A percentile compares a stretch with the other conserved stretches of the same genome.
These are phyloP conservation scores for Botryosphaeria dothidea DNA, from an alignment of 2,329 filamentous ascomycete genomes.

Conservation along the genomic window DNA sequence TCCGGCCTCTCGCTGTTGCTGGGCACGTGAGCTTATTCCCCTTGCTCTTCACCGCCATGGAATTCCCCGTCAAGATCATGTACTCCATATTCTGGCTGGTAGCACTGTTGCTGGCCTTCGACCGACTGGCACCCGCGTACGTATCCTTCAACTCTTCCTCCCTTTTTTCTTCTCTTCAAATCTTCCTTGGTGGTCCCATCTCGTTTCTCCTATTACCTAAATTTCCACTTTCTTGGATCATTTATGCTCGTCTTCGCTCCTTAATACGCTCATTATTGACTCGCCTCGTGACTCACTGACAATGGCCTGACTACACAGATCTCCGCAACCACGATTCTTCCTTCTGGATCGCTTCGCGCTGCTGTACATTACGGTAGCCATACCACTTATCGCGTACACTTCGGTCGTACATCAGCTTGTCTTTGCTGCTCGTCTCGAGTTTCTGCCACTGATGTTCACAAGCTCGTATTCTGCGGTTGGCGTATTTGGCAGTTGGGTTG, in stretches of 20 bases:
- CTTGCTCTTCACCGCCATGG: slow-evolving; percentile 84
- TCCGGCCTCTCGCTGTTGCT: slow-evolving; percentile 86
- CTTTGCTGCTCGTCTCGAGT: slow-evolving; percentile 82
- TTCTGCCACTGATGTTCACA: slow-evolving; percentile 94
- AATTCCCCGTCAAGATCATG: slow-evolving; percentile 90
- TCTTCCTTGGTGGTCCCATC: neutral
- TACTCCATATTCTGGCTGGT: slow-evolving; percentile 94
- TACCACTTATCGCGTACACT: slow-evolving; percentile 86
- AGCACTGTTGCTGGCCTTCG: slow-evolving; percentile 81
- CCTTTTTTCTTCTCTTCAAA: neutral
- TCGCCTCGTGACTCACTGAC: neutral
- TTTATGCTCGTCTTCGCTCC: neutral
- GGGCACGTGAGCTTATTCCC: slow-evolving; percentile 96
- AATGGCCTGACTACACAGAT: slow-evolving; percentile 41
- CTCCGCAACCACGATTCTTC: slow-evolving; percentile 78
- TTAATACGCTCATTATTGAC: neutral
- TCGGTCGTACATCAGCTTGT: slow-evolving; percentile 80
- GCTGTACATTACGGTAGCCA: slow-evolving; percentile 84
- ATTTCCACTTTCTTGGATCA: slow-evolving; percentile 21
- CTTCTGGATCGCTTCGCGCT: slow-evolving; percentile 88
- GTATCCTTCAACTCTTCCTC: slow-evolving; percentile 26
- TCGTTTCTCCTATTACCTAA: neutral
- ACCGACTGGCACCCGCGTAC: slow-evolving; percentile 78
- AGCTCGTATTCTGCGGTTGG: slow-evolving; percentile 92
- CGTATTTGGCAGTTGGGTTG: slow-evolving; percentile 94